Percentiles rank a stretch among this genome's conserved stretches.
phyloP scores from a whole-genome alignment of 1,284 basidiomycete genomes.

The Amylostereum areolatum region DNA sequence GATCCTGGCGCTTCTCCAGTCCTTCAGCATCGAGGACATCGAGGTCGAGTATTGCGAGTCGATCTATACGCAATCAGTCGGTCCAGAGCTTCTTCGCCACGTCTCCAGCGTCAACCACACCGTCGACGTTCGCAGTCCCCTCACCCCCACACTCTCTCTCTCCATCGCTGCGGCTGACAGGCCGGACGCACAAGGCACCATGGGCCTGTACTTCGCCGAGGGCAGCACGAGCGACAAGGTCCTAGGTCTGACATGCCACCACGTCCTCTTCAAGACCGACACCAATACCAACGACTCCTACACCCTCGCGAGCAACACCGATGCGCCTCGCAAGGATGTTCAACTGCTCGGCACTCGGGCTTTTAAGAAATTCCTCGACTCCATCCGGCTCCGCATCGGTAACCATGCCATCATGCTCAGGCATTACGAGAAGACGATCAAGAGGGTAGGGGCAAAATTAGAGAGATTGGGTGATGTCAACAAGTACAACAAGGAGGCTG shows the following conservation, averaged over 20 bases:
- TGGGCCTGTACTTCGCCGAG: constrained; percentile 16
- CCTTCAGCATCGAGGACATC: constrained; percentile 18
- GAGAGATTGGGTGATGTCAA: background rate
- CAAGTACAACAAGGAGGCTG: background rate
- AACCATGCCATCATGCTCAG: constrained; percentile 6
- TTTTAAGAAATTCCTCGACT: constrained; percentile 15
- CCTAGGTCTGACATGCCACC: constrained; percentile 17
- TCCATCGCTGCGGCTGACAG: constrained; percentile 20
- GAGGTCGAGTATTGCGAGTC: constrained; percentile 28
- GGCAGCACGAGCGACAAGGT: constrained; percentile 15
- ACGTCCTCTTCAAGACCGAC: constrained; percentile 16
- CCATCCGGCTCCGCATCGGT: constrained; percentile 17
- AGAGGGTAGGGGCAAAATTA: constrained; percentile 3
- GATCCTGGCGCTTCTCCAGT: constrained; percentile 11
- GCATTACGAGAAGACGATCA: background rate
- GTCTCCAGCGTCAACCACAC: constrained; percentile 15
- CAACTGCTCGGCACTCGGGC: constrained; percentile 11
- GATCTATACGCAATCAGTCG: constrained; percentile 16
- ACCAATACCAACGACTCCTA: constrained; percentile 6
- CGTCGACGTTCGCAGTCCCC: constrained; percentile 20
- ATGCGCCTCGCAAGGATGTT: constrained; percentile 9
- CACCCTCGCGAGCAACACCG: constrained; percentile 1
- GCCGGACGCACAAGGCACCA: constrained; percentile 12
- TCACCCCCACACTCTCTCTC: constrained; percentile 28
- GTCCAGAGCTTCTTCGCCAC: constrained; percentile 20